Evolutionary conservation across 1,139 yeast genomes (phyloP), one percentile per base, ranked within the genome.

Genomic region (Yamadazyma kanchanaburiensis): DNA sequence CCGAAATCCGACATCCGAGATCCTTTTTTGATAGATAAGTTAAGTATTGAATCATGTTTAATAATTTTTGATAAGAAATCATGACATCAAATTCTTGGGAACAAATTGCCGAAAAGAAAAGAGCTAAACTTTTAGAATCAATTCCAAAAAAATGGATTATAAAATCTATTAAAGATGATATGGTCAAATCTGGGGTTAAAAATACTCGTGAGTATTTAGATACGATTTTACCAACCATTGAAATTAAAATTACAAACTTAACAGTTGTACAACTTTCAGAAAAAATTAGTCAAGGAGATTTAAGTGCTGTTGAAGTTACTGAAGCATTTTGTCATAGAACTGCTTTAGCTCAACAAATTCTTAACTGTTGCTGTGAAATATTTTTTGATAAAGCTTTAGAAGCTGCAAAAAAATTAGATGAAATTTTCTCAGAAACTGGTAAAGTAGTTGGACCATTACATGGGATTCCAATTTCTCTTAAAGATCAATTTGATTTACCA

Each of bases 401-500:
- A 8, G 27, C 43, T 34, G 75, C 75, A 5, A 37, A 51, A 24
- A 43, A 46, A 17, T 49, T 66, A 9, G 83, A 77, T 40, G 57
- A 51, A 8, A 52, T 49, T 28, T 54, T 45, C 36, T 39, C 39
- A 4, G 35, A 46, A 22, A 51, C 53, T n/a, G 71, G 70, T 10
- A 49, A 58, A 28, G 37, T 59, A 0, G 34, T 59, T 10, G 83
- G 84, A 11, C 80, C 81, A 5, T 54, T 81, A 20, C 86, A 82
- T 31, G 91, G 89, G 3, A 57, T 82, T 34, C 88, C 88, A 7
- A 61, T 81, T 28, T 75, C 86, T 3, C 47, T 80, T 32, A 71
- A 72, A 39, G 80, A 74, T 38, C 74, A 70, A 38, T 52, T 72
- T 32, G 68, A 70, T 32, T 44, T 71, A 12, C 60, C 58, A 33